Evolutionary conservation across 2,329 filamentous ascomycete species (phyloP), one percentile per base, ranked within the genome.

Genomic region (Sporothrix pseudoabietina): DNA sequence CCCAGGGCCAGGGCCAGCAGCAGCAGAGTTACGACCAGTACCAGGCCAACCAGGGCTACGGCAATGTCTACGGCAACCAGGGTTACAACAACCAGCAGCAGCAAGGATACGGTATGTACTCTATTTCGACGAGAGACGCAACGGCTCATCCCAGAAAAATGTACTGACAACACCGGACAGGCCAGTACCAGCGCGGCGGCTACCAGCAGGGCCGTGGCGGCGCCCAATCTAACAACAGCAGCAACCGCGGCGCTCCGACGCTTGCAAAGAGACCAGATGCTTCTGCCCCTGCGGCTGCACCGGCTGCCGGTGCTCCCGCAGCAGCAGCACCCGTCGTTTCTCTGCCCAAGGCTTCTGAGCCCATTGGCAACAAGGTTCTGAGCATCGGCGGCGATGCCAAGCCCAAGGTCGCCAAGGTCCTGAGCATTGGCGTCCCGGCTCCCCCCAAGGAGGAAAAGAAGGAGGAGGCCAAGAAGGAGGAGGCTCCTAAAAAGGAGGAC

Each of bases 371-470:
- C 66, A 92, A 91, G 81, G 89, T 91, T n/a, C 82, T 91, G 76
- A 91, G 84, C 81, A 90, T 88, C 78, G 87, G 87, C 30, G 87
- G 86, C 81, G 32, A 89, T 70, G 77, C 82, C 39, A 85, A 86
- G 79, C 82, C 85, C 71, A 86, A 86, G 78, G 80, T 82, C 77
- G 85, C 91, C 47, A 94, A 94, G 82, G 91, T 95, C n/a, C 85
- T 94, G 39, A 92, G 92, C 63, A 91, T 97, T 72, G 91, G 92
- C 61, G 69, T 71, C 1, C 71, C 77, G 7, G 71, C 75, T 22
- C 52, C 71, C 4, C 14, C 68, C 12, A 55, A 71, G 57, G 80
- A 81, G 39, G 80, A 85, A 72, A 85, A 86, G 72, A 82, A 84
- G 75, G 85, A 85, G n/a, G 80, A 81, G 32, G 80, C 82, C 75